These are phyloP conservation scores for Cutaneotrichosporon sp. DNA, from an alignment of 1,284 basidiomycete genomes.

Conservation along the genomic window DNA sequence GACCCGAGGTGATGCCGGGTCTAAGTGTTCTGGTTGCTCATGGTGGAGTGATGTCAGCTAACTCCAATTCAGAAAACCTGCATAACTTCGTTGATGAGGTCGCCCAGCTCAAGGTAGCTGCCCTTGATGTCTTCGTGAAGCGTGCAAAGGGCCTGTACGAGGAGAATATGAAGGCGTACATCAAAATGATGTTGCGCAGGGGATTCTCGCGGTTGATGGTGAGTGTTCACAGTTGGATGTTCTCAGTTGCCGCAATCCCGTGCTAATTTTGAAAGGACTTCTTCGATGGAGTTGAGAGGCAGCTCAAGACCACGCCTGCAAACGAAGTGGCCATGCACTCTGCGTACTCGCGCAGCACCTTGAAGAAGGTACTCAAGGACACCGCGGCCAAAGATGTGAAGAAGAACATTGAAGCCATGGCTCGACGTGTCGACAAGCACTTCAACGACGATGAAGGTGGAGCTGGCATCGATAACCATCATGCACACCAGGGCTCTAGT, in stretches of 20 bases:
- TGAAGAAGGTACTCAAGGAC: conserved; percentile 83
- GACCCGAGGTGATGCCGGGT: not conserved
- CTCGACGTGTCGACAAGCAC: conserved; percentile 91
- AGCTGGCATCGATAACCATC: not conserved
- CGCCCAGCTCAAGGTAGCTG: conserved; percentile 56
- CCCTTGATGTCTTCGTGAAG: conserved; percentile 63
- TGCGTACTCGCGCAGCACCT: conserved; percentile 67
- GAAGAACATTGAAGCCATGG: conserved; percentile 73
- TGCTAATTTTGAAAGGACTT: conserved; percentile 62
- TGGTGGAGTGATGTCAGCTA: too few relatives aligned
- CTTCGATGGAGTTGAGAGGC: conserved; percentile 83
- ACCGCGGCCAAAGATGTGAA: conserved; percentile 81
- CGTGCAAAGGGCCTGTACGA: conserved; percentile 78
- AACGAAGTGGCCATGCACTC: conserved; percentile 72
- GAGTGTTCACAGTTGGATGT: conserved; percentile 38
- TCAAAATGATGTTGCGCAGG: conserved; percentile 78
- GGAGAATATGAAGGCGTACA: conserved; percentile 78
- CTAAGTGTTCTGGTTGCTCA: too few relatives aligned
- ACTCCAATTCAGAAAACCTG: conserved; percentile 73
- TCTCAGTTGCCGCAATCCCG: not conserved
- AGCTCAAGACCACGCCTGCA: conserved; percentile 68
- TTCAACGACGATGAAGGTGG: conserved; percentile 53
- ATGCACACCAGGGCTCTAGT: not conserved
- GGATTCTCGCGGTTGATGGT: conserved; percentile 86
- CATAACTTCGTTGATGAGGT: conserved; percentile 83